Evolutionary conservation across 1,139 yeast genomes (phyloP), one percentile per base, ranked within the genome.

Genomic region (Yamadazyma pseudoaaseri): DNA sequence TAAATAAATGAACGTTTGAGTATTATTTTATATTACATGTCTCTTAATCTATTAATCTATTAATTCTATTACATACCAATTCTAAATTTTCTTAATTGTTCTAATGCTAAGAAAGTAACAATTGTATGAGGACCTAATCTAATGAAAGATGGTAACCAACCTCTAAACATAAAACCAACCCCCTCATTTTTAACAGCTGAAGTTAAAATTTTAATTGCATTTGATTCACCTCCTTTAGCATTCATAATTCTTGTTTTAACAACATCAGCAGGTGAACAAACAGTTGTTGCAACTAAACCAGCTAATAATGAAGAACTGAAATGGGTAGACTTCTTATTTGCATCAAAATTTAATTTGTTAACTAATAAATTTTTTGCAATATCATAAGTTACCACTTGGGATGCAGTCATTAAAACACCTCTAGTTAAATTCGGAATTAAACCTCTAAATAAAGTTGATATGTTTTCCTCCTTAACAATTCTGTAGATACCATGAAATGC

Each of bases 241-340:
- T 84, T 82, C 96, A 87, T 87, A 40, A 86, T 82, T 52, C 95
- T 70, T 1, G 96, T 87, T 60, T 86, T 87, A 33, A 87, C 82
- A 7, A 87, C 96, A 58, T 87, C 96, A 7, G 92, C 95, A 1
- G 96, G 96, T 1, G 95, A 84, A 56, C 96, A 87, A 14, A 86
- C 84, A 0, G 96, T 87, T 1, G 96, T 86, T 4, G 95, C 95
- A 8, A 86, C 89, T 24, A 86, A 64, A 9, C 95, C 95, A 1
- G 95, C 95, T 42, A 83, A 55, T 39, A 86, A 64, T 3, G 90
- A 81, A 1, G 95, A 86, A 21, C 80, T 54, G 52, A 87, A 86
- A 56, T 86, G 95, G 3, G 95, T 86, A 0, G 79, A 54, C 45
- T 79, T 79, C 36, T 80, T 73, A 16, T 73, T 62, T 25, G 86